phyloP scores from a whole-genome alignment of 2,329 filamentous ascomycete genomes.

The Aspergillus awamori region DNA sequence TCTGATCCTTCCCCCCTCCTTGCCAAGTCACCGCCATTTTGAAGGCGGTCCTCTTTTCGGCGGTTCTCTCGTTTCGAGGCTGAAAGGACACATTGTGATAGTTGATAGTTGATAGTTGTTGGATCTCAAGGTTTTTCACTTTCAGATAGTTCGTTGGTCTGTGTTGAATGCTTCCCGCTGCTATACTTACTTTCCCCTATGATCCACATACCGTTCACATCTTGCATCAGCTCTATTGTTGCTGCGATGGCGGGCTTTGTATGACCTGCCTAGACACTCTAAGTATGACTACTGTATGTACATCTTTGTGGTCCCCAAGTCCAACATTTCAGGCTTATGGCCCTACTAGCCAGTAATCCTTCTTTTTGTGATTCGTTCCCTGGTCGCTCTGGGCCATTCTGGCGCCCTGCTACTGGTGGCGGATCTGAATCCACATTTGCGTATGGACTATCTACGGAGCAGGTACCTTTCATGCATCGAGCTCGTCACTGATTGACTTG shows the following conservation, averaged over 20 bases:
- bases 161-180: slow-evolving; percentile 21
- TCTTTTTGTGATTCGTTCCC: neutral
- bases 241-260: neutral
- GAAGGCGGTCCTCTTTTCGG: slow-evolving; percentile 3
- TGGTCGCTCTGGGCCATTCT: neutral
- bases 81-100: neutral
- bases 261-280: neutral
- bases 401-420: neutral
- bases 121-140: slow-evolving; percentile 1
- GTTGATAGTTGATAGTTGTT: neutral
- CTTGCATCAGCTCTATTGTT: slow-evolving; percentile 19
- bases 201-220: slow-evolving; percentile 27
- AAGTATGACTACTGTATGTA: slow-evolving; percentile 1
- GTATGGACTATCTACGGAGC: neutral
- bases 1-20: neutral
- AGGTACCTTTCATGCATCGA: neutral
- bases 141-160: slow-evolving; percentile 15
- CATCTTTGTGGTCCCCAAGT: neutral
- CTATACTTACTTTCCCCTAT: slow-evolving; percentile 13
- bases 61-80: slow-evolving; percentile 2
- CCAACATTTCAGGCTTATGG: neutral
- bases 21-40: slow-evolving; percentile 17
- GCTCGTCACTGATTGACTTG: neutral
- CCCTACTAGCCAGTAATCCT: neutral
- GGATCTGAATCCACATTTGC: neutral